These are phyloP conservation scores for Lizonia empirigonia DNA, from an alignment of 2,329 filamentous ascomycete genomes.

Conservation along the genomic window DNA sequence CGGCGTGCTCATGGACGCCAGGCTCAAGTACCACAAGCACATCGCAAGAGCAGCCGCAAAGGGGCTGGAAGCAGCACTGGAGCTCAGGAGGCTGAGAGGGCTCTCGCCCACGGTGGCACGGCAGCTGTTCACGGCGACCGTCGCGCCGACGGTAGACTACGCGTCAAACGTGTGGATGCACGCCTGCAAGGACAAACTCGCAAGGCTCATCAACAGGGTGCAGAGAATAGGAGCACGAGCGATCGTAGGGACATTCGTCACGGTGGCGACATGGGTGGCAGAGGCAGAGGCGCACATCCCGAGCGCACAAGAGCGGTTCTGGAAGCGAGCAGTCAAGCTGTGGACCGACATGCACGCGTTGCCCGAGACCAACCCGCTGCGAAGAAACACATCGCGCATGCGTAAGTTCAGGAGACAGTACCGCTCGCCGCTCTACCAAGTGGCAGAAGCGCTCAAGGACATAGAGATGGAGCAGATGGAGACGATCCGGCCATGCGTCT, in stretches of 20 bases:
- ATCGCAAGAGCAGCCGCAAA: slow-evolving; percentile 19
- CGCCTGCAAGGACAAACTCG: slow-evolving; percentile 12
- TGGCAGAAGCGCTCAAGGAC: slow-evolving; percentile 15
- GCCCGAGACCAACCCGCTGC: slow-evolving; percentile 16
- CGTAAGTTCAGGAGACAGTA: slow-evolving; percentile 17
- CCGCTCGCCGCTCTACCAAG: slow-evolving; percentile 8
- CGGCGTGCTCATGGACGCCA: slow-evolving; percentile 19
- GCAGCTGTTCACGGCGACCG: slow-evolving; percentile 17
- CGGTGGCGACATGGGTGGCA: slow-evolving; percentile 15
- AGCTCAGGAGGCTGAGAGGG: slow-evolving; percentile 17
- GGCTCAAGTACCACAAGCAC: slow-evolving; percentile 21
- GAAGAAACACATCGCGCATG: slow-evolving; percentile 15
- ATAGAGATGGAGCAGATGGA: slow-evolving; percentile 16
- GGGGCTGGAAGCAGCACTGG: slow-evolving; percentile 17
- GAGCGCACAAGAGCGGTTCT: slow-evolving; percentile 17
- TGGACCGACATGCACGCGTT: slow-evolving; percentile 17
- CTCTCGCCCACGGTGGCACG: slow-evolving; percentile 17
- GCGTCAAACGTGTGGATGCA: slow-evolving; percentile 17
- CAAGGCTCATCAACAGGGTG: slow-evolving; percentile 14
- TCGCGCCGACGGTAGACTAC: slow-evolving; percentile 16
- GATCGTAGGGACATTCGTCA: slow-evolving; percentile 15
- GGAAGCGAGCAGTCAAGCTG: slow-evolving; percentile 18
- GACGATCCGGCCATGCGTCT: slow-evolving; percentile 12
- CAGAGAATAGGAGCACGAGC: slow-evolving; percentile 17
- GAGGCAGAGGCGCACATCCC: slow-evolving; percentile 20